These are phyloP conservation scores for Zarea fungicola DNA, from an alignment of 2,329 filamentous ascomycete species.

Conservation along the genomic window DNA sequence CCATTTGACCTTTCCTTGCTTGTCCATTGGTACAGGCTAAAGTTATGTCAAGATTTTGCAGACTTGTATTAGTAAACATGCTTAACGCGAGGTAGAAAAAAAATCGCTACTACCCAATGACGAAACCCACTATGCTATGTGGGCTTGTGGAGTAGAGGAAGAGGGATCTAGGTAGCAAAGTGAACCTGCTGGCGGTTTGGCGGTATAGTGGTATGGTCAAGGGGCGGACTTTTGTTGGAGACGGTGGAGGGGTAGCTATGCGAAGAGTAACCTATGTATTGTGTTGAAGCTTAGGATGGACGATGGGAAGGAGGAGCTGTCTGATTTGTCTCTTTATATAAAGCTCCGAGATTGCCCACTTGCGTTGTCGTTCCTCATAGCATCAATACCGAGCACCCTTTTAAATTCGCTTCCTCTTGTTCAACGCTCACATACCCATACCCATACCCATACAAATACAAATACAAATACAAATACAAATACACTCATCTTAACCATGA, in stretches of 20 bases:
- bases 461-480: too few species aligned
- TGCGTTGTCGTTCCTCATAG: not conserved
- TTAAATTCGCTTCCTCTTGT: too few species aligned
- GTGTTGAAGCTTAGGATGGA: not conserved
- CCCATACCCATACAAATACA: not conserved
- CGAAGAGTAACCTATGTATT: not conserved
- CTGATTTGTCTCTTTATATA: not conserved
- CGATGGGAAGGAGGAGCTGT: not conserved
- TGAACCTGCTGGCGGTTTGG: conserved; percentile 2
- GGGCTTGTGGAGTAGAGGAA: conserved; percentile 6
- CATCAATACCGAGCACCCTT: not conserved
- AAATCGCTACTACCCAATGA: not conserved
- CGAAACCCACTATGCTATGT: not conserved
- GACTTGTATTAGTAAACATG: conserved; percentile 9
- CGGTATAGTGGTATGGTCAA: not conserved
- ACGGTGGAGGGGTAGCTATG: not conserved
- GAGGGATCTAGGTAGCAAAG: not conserved
- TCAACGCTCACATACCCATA: not conserved
- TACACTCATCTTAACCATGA: conserved; percentile 25
- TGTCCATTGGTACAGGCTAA: too few species aligned
- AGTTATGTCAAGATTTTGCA: too few species aligned
- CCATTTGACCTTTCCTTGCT: not conserved
- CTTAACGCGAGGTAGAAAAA: not conserved
- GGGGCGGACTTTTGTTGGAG: not conserved
- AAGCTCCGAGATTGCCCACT: conserved; percentile 1